Base-by-base conservation (phyloP, 2,329 filamentous ascomycete genomes). In the Exophiala sideris region DNA sequence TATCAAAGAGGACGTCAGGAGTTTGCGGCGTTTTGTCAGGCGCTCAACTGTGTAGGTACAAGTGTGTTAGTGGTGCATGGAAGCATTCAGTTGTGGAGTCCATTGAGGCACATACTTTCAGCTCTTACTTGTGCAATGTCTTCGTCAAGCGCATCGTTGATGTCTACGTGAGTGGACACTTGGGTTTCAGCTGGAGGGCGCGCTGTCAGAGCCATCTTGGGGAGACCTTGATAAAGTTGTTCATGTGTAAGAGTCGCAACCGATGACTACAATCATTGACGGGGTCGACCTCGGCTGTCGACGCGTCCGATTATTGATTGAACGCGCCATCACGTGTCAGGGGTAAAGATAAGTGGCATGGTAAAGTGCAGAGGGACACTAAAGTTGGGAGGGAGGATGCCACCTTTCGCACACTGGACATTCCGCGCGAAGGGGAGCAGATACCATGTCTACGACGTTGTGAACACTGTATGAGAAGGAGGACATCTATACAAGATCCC, bases 1-100 rank as follows among this genome's bases (percentile, higher is more conserved):
- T 41, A 77, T 67, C 18, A 76, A 67, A 51, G 71, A 73, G 3
- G 70, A 68, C 34, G 71, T 62, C 9, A 76, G 67, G 47, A 73
- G 62, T 42, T 68, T 68, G 55, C 70, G 68, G 47, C 67, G 71
- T 41, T 66, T 65, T 49, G 70, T 67, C 39, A 76, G 70, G 9
- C 61, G 67, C 38, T 66, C 66, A 54, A 76, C 73, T 76, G 45
- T 14, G 21, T 10, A 41, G 29, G 45, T 64, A 62, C 62, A 58
- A 33, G 42, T 45, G 16, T 29, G 56, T 54, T 20, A 54, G 64
- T 48, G 38, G 32, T 16, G 11, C 12, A 14, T 14, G 11, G 34
- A 32, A 14, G 35, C 35, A 38, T 10, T 5, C 10, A 12, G 11
- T 2, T 44, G 41, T 32, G n/a, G 24, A 32, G 20, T 32, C 35